These are phyloP conservation scores for Pseudogymnoascus sp. DNA, from an alignment of 2,329 filamentous ascomycete genomes.

Conservation along the genomic window DNA sequence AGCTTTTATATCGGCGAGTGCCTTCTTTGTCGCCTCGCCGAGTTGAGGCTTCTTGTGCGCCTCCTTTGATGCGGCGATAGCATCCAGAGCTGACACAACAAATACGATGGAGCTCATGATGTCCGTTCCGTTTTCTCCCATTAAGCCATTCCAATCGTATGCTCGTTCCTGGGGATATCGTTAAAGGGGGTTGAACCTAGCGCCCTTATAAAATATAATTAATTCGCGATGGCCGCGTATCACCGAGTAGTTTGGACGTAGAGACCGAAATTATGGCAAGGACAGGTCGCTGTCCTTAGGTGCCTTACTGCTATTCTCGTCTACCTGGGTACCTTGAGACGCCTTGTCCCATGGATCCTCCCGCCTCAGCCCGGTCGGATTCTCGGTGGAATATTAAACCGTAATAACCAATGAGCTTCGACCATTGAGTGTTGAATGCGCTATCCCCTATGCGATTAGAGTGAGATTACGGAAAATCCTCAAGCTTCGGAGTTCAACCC, in stretches of 20 bases:
- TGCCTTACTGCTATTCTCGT: constrained; percentile 2
- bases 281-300: background rate
- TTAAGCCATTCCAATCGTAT: constrained; percentile 35
- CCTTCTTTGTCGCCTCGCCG: constrained; percentile 70
- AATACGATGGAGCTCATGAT: constrained; percentile 93
- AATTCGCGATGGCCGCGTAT: constrained; percentile 4
- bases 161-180: constrained; percentile 24
- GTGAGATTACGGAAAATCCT: constrained; percentile 2
- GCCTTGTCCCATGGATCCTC: background rate
- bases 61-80: constrained; percentile 85
- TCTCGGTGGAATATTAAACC: background rate
- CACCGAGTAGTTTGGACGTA: background rate
- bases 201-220: constrained; percentile 7
- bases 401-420: background rate
- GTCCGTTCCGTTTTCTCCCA: constrained; percentile 30
- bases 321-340: constrained; percentile 2
- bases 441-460: background rate
- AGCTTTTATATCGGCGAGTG: constrained; percentile 77
- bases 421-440: constrained; percentile 1
- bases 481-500: constrained; percentile 5
- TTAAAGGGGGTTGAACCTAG: constrained; percentile 3
- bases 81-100: constrained; percentile 85
- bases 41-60: constrained; percentile 79
- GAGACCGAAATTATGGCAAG: background rate
- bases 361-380: background rate